Evolutionary conservation across 78 protist species (phyloP), one percentile per base, ranked within the genome.

Genomic region (Dictyostelium capitatum): DNA sequence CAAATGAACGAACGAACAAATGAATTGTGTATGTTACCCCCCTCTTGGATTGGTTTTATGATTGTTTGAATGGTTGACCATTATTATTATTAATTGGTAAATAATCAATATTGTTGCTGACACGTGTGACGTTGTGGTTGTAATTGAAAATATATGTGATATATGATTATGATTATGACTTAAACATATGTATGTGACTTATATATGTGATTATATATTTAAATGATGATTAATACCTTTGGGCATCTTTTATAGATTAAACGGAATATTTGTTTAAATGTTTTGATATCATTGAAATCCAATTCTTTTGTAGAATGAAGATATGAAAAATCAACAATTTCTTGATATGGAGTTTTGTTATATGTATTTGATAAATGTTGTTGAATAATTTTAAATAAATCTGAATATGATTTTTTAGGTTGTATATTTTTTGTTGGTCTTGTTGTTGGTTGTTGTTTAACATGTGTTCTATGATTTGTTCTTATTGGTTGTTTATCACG

Each of bases 161-260:
- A 37, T 37, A 2, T 2, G 43, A 37, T 37, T 37, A 37, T 37
- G 43, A 37, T 37, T 37, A 37, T 37, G 43, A 37, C 43, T 37
- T 37, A 37, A n/a, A n/a, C 2, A 37, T 37, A 37, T 2, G 43
- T 37, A 37, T 37, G n/a, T n/a, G n/a, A n/a, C n/a, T n/a, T n/a
- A 37, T 37, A 37, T 37, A 37, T 37, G 43, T 37, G 43, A 37
- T n/a, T n/a, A n/a, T n/a, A n/a, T 10, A 59, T 59, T 23, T 59
- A 30, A 59, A 10, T 10, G 65, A 56, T 80, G 89, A 51, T 46
- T 25, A 20, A 83, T 85, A 85, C 92, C 83, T 85, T 85, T 75
- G 30, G 57, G 30, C 82, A 85, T 75, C 74, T 73, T 50, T 85
- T 77, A 17, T 72, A 20, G 25, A 85, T 32, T 14, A 75, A 12